phyloP scores from a whole-genome alignment of 352 stramenopile genomes.

The Phytophthora kernoviae region DNA sequence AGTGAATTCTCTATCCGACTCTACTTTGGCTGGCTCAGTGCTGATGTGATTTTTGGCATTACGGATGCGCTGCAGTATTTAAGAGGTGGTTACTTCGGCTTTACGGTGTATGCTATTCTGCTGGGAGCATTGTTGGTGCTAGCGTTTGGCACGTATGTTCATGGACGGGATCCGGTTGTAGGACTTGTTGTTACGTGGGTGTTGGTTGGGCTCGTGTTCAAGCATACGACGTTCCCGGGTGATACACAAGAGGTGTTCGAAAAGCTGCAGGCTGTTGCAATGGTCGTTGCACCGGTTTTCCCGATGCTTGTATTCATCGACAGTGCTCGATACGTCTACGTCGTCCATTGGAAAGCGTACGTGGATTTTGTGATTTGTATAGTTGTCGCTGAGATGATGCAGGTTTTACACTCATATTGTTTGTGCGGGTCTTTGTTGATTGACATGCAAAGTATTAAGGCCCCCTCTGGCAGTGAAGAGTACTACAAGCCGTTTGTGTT shows the following conservation, averaged over 20 bases:
- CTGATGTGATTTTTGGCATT: constrained; percentile 43
- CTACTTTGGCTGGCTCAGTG: constrained; percentile 67
- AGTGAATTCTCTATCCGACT: constrained; percentile 63
- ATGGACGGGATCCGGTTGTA: constrained; percentile 54
- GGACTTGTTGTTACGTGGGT: constrained; percentile 53
- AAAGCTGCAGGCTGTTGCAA: constrained; percentile 52
- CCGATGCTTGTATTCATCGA: constrained; percentile 49
- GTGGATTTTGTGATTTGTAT: constrained; percentile 7
- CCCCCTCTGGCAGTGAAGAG: constrained; percentile 35
- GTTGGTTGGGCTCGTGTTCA: constrained; percentile 45
- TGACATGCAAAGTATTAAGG: constrained; percentile 10
- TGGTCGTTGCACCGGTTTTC: constrained; percentile 52
- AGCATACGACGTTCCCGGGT: constrained; percentile 43
- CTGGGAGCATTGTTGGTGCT: constrained; percentile 47
- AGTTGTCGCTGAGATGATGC: not conserved
- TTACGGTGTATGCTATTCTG: constrained; percentile 49
- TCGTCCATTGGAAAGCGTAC: constrained; percentile 57
- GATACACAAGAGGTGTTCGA: constrained; percentile 48
- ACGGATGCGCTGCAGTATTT: constrained; percentile 57
- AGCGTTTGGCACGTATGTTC: constrained; percentile 52
- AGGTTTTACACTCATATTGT: not conserved
- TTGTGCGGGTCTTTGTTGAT: not conserved
- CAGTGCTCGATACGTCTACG: constrained; percentile 47
- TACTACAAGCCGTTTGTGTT: constrained; percentile 57
- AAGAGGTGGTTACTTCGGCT: constrained; percentile 47